Evolutionary conservation across 2,329 filamentous ascomycete genomes (phyloP), one percentile per base, ranked within the genome.

Genomic region (Cladosporium sp.): DNA sequence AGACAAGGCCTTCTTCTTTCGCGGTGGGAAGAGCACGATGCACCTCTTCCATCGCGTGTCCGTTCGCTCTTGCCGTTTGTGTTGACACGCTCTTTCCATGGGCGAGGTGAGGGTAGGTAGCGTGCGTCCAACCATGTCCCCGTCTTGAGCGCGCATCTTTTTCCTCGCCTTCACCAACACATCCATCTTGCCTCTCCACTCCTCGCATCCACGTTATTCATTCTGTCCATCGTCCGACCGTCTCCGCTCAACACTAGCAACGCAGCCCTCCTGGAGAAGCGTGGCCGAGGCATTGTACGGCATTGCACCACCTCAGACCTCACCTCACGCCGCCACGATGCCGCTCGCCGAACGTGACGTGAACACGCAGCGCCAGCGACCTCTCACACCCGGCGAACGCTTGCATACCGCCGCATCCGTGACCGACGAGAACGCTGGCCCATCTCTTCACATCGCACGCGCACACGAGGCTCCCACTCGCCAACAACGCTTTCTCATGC

Each of bases 261-360:
- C 23, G 23, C 49, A 52, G 49, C n/a, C 33, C n/a, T 29, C 23
- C 56, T n/a, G n/a, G n/a, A n/a, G n/a, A 59, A 8, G 56, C 37
- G 31, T 40, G 35, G 23, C 56, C 56, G 56, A 59, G 56, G 37
- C 56, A 28, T 44, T 10, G 37, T 37, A 59, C 56, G 26, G 33
- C 35, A 23, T 26, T 21, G 37, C 21, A 46, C 40, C n/a, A 46
- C n/a, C 40, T n/a, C 35, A 59, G 16, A 46, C 50, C 50, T 28
- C 35, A 44, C 50, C 50, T 56, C 35, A 23, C 61, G 50, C 33
- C 50, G 46, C 37, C 64, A 66, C 55, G 16, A 70, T 70, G 69
- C 69, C 71, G 62, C 69, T 73, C 52, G 65, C 64, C 28, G 70
- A 72, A 56, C 69, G 72, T 40, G 65, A 63, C 28, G 69, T 71